Evolutionary conservation across 176 grass and related monocot species (phyloP).

Genomic region (Saccharum officinarum): DNA sequence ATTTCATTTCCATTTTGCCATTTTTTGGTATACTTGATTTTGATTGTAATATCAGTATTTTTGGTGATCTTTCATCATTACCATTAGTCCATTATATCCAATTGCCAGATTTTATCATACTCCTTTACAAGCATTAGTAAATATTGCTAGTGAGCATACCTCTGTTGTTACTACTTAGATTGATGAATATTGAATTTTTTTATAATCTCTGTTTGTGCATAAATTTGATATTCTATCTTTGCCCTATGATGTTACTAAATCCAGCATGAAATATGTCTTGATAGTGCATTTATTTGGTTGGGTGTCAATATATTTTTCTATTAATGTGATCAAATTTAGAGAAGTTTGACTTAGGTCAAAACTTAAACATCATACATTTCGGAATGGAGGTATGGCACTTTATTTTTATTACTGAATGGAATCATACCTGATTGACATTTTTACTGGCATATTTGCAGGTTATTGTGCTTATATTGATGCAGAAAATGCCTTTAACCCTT

Average conservation of each 20-base stretch:
- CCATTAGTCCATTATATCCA: neutral
- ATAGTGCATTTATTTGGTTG: neutral
- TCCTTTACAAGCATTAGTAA: neutral
- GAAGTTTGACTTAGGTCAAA: neutral
- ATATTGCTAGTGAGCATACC: neutral
- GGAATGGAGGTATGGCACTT: neutral
- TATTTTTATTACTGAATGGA: neutral
- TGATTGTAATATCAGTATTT: neutral
- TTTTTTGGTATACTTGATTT: neutral
- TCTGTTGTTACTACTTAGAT: neutral
- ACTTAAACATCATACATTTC: neutral
- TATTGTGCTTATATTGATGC: constrained; percentile 92
- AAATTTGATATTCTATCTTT: neutral
- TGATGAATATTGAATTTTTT: neutral
- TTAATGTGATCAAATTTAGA: neutral
- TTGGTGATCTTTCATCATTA: neutral
- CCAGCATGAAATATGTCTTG: neutral
- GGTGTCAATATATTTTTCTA: neutral
- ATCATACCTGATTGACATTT: constrained; percentile 22
- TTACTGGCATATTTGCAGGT: constrained; percentile 59
- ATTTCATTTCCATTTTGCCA: neutral
- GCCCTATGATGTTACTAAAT: neutral
- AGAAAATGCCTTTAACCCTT: constrained; percentile 81
- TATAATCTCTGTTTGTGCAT: neutral
- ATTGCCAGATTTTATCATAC: constrained; percentile 16